A percentile compares a stretch with the other conserved stretches of the same genome.
Conservation (phyloP, 2,329 filamentous ascomycete species). For the Laburnicola sp. region DNA sequence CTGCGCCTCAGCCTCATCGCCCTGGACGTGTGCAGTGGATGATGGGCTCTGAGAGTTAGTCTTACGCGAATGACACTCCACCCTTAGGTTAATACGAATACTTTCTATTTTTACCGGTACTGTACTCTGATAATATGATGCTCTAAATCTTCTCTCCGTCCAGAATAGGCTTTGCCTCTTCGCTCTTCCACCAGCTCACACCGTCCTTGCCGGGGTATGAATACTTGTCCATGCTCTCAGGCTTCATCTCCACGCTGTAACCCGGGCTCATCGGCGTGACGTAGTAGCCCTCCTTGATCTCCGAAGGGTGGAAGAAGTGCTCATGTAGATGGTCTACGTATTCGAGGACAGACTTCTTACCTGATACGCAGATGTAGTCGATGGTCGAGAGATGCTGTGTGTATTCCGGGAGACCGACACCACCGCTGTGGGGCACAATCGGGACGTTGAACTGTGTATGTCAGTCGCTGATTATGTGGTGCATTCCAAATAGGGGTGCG, state of each 20-base stretch:
- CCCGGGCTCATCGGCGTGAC: constrained; percentile 80
- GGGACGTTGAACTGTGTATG: constrained; percentile 72
- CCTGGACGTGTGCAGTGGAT: constrained; percentile 39
- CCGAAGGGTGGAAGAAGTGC: constrained; percentile 81
- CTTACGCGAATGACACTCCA: too few relatives aligned
- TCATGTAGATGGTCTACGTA: constrained; percentile 94
- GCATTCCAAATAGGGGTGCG: too few relatives aligned
- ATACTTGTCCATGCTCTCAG: constrained; percentile 79
- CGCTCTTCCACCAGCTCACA: constrained; percentile 83
- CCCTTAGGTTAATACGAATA: too few relatives aligned
- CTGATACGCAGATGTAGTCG: constrained; percentile 81
- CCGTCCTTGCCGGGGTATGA: constrained; percentile 75
- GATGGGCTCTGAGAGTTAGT: constrained; percentile 36
- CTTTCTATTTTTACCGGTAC: neutral
- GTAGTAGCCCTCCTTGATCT: constrained; percentile 84
- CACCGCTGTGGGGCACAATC: constrained; percentile 81
- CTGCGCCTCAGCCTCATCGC: constrained; percentile 19
- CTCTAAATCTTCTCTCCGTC: constrained; percentile 56
- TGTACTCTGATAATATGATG: neutral
- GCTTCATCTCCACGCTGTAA: constrained; percentile 93
- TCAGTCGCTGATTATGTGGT: too few relatives aligned
- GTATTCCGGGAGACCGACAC: constrained; percentile 84
- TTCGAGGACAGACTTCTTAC: constrained; percentile 78
- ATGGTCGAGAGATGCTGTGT: constrained; percentile 89
- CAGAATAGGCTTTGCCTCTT: constrained; percentile 75